These are phyloP conservation scores for Curvularia hawaiiensis DNA, from an alignment of 2,329 filamentous ascomycete genomes.

Conservation along the genomic window DNA sequence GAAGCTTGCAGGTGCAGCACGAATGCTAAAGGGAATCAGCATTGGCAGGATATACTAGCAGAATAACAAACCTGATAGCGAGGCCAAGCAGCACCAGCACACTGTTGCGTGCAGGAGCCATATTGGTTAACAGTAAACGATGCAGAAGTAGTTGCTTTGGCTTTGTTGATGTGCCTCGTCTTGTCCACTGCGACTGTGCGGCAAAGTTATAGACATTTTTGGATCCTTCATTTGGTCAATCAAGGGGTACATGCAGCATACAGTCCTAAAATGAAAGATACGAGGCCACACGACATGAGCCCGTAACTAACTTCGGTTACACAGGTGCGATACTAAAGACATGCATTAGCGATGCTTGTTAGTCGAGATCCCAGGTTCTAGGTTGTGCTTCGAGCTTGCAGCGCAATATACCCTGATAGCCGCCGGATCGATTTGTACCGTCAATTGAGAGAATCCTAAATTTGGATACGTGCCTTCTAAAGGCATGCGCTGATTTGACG, in stretches of 20 bases:
- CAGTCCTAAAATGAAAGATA: slow-evolving; percentile 44
- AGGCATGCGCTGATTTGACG: slow-evolving; percentile 27
- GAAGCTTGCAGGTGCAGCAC: slow-evolving; percentile 26
- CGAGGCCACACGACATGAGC: slow-evolving; percentile 25
- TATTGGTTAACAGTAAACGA: slow-evolving; percentile 12
- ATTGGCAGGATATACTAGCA: background rate
- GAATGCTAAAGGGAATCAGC: slow-evolving; percentile 23
- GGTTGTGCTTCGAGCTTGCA: slow-evolving; percentile 26
- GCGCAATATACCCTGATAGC: slow-evolving; percentile 28
- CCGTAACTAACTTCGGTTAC: slow-evolving; percentile 24
- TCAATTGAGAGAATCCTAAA: slow-evolving; percentile 32
- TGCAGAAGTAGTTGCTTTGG: slow-evolving; percentile 7
- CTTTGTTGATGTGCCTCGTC: slow-evolving; percentile 11
- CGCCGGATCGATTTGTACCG: slow-evolving; percentile 25
- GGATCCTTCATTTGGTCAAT: slow-evolving; percentile 19
- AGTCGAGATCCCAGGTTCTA: slow-evolving; percentile 33
- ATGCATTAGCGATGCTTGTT: slow-evolving; percentile 27
- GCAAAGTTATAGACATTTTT: slow-evolving; percentile 35
- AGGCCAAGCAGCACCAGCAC: slow-evolving; percentile 36
- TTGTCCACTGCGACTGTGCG: slow-evolving; percentile 9
- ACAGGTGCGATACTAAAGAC: slow-evolving; percentile 26
- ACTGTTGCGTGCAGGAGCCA: slow-evolving; percentile 33
- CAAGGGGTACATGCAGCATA: slow-evolving; percentile 22
- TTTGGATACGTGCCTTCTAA: slow-evolving; percentile 11
- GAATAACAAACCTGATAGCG: slow-evolving; percentile 27